A percentile compares a stretch with the other conserved stretches of the same genome.
Conservation (phyloP, 768 basidiomycete genomes). For the Boletus subcaerulescens region DNA sequence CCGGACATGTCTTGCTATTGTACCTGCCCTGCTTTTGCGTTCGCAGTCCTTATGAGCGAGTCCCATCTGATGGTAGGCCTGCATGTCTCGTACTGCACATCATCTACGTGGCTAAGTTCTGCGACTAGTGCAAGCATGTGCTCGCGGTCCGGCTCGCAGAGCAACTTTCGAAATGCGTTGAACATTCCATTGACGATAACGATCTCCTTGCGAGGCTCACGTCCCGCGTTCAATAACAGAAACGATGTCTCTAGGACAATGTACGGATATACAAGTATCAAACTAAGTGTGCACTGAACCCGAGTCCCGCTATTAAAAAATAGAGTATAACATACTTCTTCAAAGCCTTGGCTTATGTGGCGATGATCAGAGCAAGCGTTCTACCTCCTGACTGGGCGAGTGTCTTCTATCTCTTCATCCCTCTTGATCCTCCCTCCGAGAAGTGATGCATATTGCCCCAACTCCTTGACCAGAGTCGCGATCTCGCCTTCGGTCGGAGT, state of each 20-base stretch:
- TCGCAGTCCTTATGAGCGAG: slow-evolving; percentile 56
- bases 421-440: slow-evolving; percentile 54
- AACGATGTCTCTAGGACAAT: neutral
- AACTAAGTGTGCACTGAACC: slow-evolving; percentile 8
- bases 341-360: neutral
- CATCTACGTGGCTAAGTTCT: neutral
- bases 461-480: slow-evolving; percentile 45
- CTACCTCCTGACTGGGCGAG: slow-evolving; percentile 4
- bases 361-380: slow-evolving; percentile 1
- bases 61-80: slow-evolving; percentile 60
- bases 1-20: slow-evolving; percentile 54
- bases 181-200: slow-evolving; percentile 44
- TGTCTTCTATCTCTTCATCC: slow-evolving; percentile 25
- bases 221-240: slow-evolving; percentile 12
- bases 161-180: slow-evolving; percentile 48
- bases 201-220: slow-evolving; percentile 41
- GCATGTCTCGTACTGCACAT: neutral
- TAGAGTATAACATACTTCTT: slow-evolving; percentile 23
- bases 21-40: slow-evolving; percentile 71
- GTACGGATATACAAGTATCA: slow-evolving; percentile 12
- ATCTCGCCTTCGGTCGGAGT: slow-evolving; percentile 35
- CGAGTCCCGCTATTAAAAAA: slow-evolving; percentile 22
- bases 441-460: slow-evolving; percentile 59
- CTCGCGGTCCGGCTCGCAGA: slow-evolving; percentile 63
- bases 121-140: slow-evolving; percentile 74